Conservation (phyloP, 352 stramenopile species). For the Phytophthora nicotianae region DNA sequence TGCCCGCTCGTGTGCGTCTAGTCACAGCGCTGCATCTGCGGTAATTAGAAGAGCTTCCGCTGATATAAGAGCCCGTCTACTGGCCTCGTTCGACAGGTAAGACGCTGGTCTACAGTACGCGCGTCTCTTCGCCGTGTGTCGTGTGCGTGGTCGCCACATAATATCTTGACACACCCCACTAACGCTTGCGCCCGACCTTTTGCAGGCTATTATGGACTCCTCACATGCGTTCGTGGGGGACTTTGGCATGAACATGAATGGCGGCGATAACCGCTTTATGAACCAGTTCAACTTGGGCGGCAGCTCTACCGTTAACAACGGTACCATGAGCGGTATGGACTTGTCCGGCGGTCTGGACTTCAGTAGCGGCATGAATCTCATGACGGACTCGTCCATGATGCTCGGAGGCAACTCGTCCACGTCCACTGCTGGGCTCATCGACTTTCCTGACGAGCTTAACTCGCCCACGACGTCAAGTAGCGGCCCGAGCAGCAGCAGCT, state of each 20-base stretch:
- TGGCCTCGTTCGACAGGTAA: slow-evolving; percentile 8
- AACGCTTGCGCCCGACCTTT: slow-evolving; percentile 3
- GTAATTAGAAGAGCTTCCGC: slow-evolving; percentile 17
- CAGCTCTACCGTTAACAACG: slow-evolving; percentile 18
- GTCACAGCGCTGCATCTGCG: slow-evolving; percentile 5
- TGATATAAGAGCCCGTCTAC: slow-evolving; percentile 18
- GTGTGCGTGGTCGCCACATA: not conserved
- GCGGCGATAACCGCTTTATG: slow-evolving; percentile 73
- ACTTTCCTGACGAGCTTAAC: slow-evolving; percentile 89
- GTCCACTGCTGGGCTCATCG: slow-evolving; percentile 65
- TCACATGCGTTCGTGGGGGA: slow-evolving; percentile 80
- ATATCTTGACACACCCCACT: not conserved
- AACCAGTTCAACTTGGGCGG: slow-evolving; percentile 71
- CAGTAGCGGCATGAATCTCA: slow-evolving; percentile 67
- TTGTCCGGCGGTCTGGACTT: slow-evolving; percentile 64
- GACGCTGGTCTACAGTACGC: not conserved
- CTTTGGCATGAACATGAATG: slow-evolving; percentile 68
- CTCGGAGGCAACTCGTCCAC: slow-evolving; percentile 29
- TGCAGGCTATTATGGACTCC: slow-evolving; percentile 55
- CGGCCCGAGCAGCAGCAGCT: slow-evolving; percentile 23
- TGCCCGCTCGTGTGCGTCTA: slow-evolving; percentile 17
- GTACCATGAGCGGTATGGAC: slow-evolving; percentile 52
- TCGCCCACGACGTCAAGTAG: slow-evolving; percentile 47
- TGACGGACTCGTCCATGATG: slow-evolving; percentile 60
- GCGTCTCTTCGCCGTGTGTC: slow-evolving; percentile 9